Evolutionary conservation across 2,329 filamentous ascomycete genomes (phyloP).

Genomic region (Ascochyta viciae-villosae): DNA sequence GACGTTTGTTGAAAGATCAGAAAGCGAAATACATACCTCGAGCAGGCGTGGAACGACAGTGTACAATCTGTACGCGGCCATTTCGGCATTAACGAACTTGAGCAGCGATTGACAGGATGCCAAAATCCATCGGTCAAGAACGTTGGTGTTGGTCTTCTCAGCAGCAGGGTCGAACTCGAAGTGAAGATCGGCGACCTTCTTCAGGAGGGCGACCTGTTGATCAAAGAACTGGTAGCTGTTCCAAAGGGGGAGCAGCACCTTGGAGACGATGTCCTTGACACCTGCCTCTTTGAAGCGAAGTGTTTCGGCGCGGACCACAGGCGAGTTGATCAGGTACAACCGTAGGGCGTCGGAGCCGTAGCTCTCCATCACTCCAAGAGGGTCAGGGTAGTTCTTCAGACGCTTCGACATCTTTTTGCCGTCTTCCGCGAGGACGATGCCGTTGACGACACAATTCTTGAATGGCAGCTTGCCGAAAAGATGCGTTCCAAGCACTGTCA

Average conservation of each 20-base stretch:
- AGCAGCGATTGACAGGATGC: conserved; percentile 90
- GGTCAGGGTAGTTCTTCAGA: conserved; percentile 94
- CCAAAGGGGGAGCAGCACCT: conserved; percentile 89
- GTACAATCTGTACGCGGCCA: conserved; percentile 76
- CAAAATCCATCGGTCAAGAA: conserved; percentile 96
- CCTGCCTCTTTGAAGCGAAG: conserved; percentile 89
- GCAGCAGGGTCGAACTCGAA: conserved; percentile 80
- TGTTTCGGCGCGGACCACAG: conserved; percentile 89
- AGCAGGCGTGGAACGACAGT: conserved; percentile 89
- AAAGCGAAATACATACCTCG: conserved; percentile 44
- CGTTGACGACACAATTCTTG: conserved; percentile 96
- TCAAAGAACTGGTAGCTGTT: conserved; percentile 98
- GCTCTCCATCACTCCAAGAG: conserved; percentile 78
- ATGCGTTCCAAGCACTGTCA: conserved; percentile 86
- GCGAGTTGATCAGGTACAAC: conserved; percentile 96
- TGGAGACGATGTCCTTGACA: conserved; percentile 93
- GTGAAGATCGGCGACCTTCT: conserved; percentile 81
- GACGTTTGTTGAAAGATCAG: background rate
- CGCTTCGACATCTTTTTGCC: conserved; percentile 99
- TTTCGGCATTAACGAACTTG: conserved; percentile 91
- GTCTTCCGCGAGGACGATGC: conserved; percentile 90
- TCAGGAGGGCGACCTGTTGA: conserved; percentile 82
- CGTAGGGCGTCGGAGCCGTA: conserved; percentile 93
- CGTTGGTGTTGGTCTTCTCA: conserved; percentile 80
- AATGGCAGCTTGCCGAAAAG: conserved; percentile 86